Evolutionary conservation across 129 eudicot genomes (phyloP), one percentile per base, ranked within the genome.

Genomic region (Tagetes erecta): DNA sequence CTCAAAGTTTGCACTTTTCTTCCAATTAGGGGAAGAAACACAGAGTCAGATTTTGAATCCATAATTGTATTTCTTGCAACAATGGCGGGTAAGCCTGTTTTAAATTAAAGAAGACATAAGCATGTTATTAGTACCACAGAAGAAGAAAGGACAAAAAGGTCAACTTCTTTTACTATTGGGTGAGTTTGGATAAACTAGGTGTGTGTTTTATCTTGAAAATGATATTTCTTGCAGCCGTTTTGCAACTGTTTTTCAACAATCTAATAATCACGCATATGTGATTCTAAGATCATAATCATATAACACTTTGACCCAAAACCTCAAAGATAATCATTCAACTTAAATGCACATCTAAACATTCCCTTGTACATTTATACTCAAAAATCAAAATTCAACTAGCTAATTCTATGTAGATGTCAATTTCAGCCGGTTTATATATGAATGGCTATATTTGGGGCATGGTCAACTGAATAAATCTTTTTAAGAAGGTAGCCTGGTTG

Each of bases 11-110:
- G 93, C 78, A 94, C 97, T 63, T 64, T 81, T 81, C 96, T 94
- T 72, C 88, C 98, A 2, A 94, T 86, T 79, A 94, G 58, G 51
- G 98, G 98, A 75, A 94, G 98, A 75, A 88, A 74, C 27, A 88
- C 87, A 1, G 97, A 86, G 64, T 88, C 91, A 59, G 88, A 83
- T 77, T 68, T 94, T 45, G 97, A 76, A 82, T 83, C 96, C 81
- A 79, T 85, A 80, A 94, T 86, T 34, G 87, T 90, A 70, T 84
- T 94, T 74, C 98, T 90, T 35, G 98, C 98, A 68, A 94, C 97
- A 67, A 94, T 90, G 51, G 97, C 85, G 60, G 98, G 98, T 80
- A 94, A 86, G 74, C 98, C 98, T 94, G 80, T 78, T 55, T 14
- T 58, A 38, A 42, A 6, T 14, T n/a, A 44, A 12, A 41, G 45